These are phyloP conservation scores for Pythium pyrilobum DNA, from an alignment of 352 stramenopile genomes.

Conservation along the genomic window DNA sequence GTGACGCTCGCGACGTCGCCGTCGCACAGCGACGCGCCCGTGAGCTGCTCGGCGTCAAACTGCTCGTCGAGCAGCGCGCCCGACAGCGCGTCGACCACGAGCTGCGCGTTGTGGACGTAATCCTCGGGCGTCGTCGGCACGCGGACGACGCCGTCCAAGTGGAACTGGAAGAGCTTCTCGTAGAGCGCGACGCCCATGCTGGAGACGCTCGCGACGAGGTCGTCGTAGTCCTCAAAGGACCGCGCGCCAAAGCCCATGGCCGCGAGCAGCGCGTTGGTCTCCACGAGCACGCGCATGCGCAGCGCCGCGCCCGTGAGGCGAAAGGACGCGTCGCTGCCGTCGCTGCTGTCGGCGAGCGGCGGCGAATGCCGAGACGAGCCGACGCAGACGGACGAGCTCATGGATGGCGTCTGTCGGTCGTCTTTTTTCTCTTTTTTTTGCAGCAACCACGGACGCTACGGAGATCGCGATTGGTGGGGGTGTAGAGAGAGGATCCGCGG, in stretches of 20 bases:
- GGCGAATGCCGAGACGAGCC: too few species aligned
- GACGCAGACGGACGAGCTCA: background rate
- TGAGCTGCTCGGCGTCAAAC: conserved; percentile 42
- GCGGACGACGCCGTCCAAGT: conserved; percentile 61
- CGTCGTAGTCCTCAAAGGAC: conserved; percentile 62
- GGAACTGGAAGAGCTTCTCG: conserved; percentile 88
- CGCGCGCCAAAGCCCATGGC: conserved; percentile 76
- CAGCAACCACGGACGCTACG: background rate
- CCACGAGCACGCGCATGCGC: conserved; percentile 20
- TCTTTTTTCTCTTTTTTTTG: background rate
- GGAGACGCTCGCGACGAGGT: conserved; percentile 83
- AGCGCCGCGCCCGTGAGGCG: conserved; percentile 6
- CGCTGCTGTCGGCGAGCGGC: background rate
- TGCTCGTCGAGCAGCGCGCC: conserved; percentile 65
- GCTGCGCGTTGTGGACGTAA: conserved; percentile 86
- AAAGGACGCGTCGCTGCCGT: background rate
- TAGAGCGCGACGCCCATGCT: conserved; percentile 91
- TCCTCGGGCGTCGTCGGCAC: conserved; percentile 51
- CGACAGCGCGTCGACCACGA: conserved; percentile 75
- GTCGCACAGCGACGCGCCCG: conserved; percentile 41
- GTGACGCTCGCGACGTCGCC: conserved; percentile 49
- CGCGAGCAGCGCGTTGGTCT: conserved; percentile 77
- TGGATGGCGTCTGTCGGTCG: background rate
- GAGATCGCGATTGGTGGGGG: background rate
- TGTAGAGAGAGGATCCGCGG: too few species aligned